Evolutionary conservation across 176 grass and related monocot species (phyloP).

Genomic region (Oryza punctata): DNA sequence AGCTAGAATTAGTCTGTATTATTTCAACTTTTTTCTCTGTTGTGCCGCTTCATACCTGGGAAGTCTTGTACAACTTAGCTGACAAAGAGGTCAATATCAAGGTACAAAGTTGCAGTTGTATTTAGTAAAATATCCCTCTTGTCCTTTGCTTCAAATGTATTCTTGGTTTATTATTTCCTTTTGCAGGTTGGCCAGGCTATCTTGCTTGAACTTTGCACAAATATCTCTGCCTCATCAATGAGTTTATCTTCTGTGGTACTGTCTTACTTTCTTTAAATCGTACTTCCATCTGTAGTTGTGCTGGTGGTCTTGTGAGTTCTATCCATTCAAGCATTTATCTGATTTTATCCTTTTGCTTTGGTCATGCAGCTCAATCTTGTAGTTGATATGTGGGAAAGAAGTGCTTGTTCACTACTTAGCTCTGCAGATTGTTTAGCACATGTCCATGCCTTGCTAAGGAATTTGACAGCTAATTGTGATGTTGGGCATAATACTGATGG

Average conservation of each 20-base stretch:
- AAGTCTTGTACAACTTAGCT: slow-evolving; percentile 64
- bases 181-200: slow-evolving; percentile 68
- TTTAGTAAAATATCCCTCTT: slow-evolving; percentile 6
- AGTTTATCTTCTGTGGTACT: slow-evolving; percentile 72
- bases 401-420: slow-evolving; percentile 47
- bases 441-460: slow-evolving; percentile 56
- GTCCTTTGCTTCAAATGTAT: slow-evolving; percentile 22
- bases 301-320: slow-evolving; percentile 26
- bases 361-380: slow-evolving; percentile 63
- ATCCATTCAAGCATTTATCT: slow-evolving; percentile 7
- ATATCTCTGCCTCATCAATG: slow-evolving; percentile 52
- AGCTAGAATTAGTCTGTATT: slow-evolving; percentile 63
- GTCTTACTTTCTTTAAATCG: slow-evolving; percentile 25
- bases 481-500: slow-evolving; percentile 45
- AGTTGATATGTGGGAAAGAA: slow-evolving; percentile 48
- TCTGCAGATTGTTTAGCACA: slow-evolving; percentile 55
- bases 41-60: slow-evolving; percentile 72
- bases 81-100: slow-evolving; percentile 63
- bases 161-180: slow-evolving; percentile 29
- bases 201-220: slow-evolving; percentile 78
- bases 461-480: slow-evolving; percentile 43
- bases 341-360: slow-evolving; percentile 35
- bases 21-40: slow-evolving; percentile 76
- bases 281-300: slow-evolving; percentile 30
- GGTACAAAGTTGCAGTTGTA: slow-evolving; percentile 53